Evolutionary conservation across 805 yeast species (phyloP).

Genomic region (Kurtzmaniella cleridarum): DNA sequence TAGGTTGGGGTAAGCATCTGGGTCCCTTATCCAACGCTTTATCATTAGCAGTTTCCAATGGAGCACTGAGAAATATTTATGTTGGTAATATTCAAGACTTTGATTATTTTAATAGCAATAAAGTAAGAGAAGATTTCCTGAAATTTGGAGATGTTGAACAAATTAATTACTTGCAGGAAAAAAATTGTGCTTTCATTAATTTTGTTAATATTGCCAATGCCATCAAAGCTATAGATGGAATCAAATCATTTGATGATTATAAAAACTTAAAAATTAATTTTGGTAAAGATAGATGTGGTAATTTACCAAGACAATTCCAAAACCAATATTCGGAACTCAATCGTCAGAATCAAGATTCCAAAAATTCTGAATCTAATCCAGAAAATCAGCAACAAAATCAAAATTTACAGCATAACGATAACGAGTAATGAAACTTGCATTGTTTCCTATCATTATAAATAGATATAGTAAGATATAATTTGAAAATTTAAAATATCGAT

Average conservation of each 20-base stretch:
- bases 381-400: constrained; percentile 2
- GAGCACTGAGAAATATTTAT: constrained; percentile 91
- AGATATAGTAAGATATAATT: no score
- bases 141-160: constrained; percentile 94
- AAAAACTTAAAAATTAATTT: constrained; percentile 75
- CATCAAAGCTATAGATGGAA: constrained; percentile 86
- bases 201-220: constrained; percentile 90
- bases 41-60: constrained; percentile 84
- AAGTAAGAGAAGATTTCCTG: constrained; percentile 66
- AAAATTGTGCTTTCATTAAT: constrained; percentile 86
- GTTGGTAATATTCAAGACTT: constrained; percentile 61
- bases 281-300: constrained; percentile 95
- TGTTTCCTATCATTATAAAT: no score
- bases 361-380: background rate
- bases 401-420: constrained; percentile 1
- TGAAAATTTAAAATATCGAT: no score
- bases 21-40: constrained; percentile 87
- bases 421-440: no score
- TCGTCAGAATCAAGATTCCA: constrained; percentile 4
- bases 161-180: constrained; percentile 77
- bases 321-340: constrained; percentile 15
- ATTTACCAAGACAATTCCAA: constrained; percentile 75
- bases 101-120: constrained; percentile 47
- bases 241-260: constrained; percentile 63
- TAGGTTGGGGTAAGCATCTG: constrained; percentile 97